phyloP scores from a whole-genome alignment of 2,329 filamentous ascomycete species.

The Ceratocystis cubensis region DNA sequence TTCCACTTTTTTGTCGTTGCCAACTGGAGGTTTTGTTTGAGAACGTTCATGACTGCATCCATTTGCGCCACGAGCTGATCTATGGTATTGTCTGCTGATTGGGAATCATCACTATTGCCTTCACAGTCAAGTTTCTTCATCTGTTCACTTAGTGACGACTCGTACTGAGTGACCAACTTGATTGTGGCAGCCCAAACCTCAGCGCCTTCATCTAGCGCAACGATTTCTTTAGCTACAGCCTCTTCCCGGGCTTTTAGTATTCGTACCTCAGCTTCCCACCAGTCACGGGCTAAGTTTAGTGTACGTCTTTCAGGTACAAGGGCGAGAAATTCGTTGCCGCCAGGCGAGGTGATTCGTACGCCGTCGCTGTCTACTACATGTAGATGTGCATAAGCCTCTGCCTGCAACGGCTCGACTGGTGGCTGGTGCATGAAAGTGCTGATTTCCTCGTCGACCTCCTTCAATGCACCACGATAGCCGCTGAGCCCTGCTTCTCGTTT shows the following conservation, averaged over 20 bases:
- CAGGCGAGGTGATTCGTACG: conserved; percentile 25
- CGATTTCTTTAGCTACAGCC: conserved; percentile 47
- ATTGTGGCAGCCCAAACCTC: conserved; percentile 53
- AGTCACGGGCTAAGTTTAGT: conserved; percentile 55
- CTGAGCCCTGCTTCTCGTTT: conserved; percentile 58
- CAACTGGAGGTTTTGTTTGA: conserved; percentile 42
- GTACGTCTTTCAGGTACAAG: conserved; percentile 55
- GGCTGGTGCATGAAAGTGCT: conserved; percentile 46
- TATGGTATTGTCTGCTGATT: conserved; percentile 31
- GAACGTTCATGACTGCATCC: conserved; percentile 39
- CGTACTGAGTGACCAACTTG: conserved; percentile 49
- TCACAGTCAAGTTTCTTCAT: conserved; percentile 32
- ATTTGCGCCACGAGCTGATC: conserved; percentile 43
- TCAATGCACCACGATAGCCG: conserved; percentile 55
- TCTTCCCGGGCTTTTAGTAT: conserved; percentile 42
- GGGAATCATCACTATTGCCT: conserved; percentile 11
- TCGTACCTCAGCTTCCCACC: conserved; percentile 54
- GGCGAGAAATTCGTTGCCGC: conserved; percentile 43
- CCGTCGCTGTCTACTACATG: conserved; percentile 19
- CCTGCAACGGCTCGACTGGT: conserved; percentile 41
- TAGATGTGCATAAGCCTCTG: conserved; percentile 30
- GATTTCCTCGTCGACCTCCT: conserved; percentile 52
- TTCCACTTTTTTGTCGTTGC: conserved; percentile 58
- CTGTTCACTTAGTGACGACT: conserved; percentile 45
- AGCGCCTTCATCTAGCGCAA: conserved; percentile 55